Conservation (phyloP, 1,284 basidiomycete species). For the Cutaneotrichosporon sp. region DNA sequence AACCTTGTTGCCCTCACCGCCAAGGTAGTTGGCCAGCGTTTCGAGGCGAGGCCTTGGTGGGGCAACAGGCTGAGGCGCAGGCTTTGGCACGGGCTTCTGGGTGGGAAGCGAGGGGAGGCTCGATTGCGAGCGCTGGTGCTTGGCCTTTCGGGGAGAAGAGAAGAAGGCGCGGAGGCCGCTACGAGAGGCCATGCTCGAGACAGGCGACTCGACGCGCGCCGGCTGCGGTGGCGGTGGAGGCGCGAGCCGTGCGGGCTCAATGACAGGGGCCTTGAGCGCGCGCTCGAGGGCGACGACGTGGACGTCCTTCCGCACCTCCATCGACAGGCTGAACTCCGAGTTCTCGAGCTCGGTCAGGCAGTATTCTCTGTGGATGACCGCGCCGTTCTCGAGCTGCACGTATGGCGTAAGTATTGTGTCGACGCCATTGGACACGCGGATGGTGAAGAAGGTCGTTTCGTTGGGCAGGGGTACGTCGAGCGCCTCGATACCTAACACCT, state of each 20-base stretch:
- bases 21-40: constrained; percentile 78
- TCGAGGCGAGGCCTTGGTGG: constrained; percentile 53
- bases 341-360: constrained; percentile 71
- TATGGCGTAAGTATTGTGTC: constrained; percentile 94
- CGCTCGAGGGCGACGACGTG: constrained; percentile 68
- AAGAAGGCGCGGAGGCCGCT: constrained; percentile 16
- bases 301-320: constrained; percentile 77
- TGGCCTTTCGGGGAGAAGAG: constrained; percentile 22
- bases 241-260: constrained; percentile 35
- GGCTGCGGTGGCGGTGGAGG: constrained; percentile 38
- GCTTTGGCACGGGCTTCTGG: constrained; percentile 14
- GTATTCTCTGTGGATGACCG: constrained; percentile 85
- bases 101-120: constrained; percentile 24
- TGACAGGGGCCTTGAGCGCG: constrained; percentile 36
- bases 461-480: constrained; percentile 72
- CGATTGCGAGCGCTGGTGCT: constrained; percentile 24
- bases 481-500: constrained; percentile 75
- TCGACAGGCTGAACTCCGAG: constrained; percentile 81
- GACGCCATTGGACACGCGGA: constrained; percentile 92
- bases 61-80: not conserved
- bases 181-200: constrained; percentile 10
- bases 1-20: constrained; percentile 62
- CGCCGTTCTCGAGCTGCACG: constrained; percentile 62
- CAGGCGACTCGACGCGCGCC: constrained; percentile 7
- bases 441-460: constrained; percentile 72